A percentile compares a stretch with the other conserved stretches of the same genome.
Evolutionary conservation across 2,329 filamentous ascomycete genomes (phyloP).

Genomic region (Aulographum hederae): DNA sequence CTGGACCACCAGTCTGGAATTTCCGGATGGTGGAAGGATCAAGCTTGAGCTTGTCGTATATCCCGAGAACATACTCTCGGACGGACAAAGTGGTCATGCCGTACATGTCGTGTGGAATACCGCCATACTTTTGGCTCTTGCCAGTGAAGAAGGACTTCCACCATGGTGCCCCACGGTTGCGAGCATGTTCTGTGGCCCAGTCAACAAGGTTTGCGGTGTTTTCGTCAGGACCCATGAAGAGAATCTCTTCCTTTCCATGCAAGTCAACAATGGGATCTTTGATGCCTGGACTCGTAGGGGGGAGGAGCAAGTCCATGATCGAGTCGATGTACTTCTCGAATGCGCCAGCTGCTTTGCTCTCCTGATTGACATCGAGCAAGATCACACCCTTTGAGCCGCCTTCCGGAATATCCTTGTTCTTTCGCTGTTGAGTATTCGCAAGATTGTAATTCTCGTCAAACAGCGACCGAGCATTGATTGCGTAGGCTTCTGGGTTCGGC

Average conservation of each 20-base stretch:
- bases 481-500: constrained; percentile 84
- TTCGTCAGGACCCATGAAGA: constrained; percentile 98
- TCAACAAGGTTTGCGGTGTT: constrained; percentile 95
- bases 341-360: constrained; percentile 78
- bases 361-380: constrained; percentile 79
- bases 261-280: constrained; percentile 97
- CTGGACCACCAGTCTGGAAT: constrained; percentile 93
- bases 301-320: constrained; percentile 84
- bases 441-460: constrained; percentile 99
- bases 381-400: constrained; percentile 97
- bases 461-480: constrained; percentile 87
- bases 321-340: constrained; percentile 99
- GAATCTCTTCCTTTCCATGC: constrained; percentile 85
- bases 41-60: constrained; percentile 88
- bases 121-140: constrained; percentile 88
- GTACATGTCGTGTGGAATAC: constrained; percentile 89
- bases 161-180: constrained; percentile 75
- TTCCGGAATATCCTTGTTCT: constrained; percentile 99
- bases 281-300: constrained; percentile 82
- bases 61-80: constrained; percentile 86
- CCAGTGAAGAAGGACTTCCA: constrained; percentile 99
- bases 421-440: constrained; percentile 94
- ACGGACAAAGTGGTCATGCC: constrained; percentile 97
- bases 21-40: constrained; percentile 74
- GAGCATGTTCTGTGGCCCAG: constrained; percentile 96